Base-by-base conservation (phyloP, 495 filamentous ascomycete species). In the Pyrenopolyporus hunteri region DNA sequence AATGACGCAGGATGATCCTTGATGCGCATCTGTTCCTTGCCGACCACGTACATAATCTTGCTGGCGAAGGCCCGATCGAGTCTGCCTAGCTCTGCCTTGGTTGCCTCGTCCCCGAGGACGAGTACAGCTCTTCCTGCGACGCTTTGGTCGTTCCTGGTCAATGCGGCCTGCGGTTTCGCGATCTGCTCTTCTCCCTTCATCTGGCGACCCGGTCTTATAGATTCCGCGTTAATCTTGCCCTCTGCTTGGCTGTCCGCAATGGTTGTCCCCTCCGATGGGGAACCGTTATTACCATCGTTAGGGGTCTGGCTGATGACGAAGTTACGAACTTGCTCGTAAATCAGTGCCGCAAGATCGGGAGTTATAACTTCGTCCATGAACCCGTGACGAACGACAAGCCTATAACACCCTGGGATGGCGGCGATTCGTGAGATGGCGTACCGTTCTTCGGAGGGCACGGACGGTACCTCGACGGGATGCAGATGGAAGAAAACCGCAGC, bases 1-100 rank as follows among this genome's bases (percentile, higher is more conserved):
- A 80, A 65, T 22, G 80, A 75, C 17, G 76, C 78, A 5, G 67
- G 36, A 5, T 70, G 73, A 5, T 55, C 33, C 42, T 72, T 73
- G 59, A 90, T 78, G 14, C 74, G 74, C 80, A 91, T 80, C 74
- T 89, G 81, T 59, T 90, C 88, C 68, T 91, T 91, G 11, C 88
- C 88, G 11, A 90, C 77, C 16, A 91, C 79, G 63, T 91, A 90
- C 31, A 89, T 70, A 25, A 88, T 78, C 61, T 87, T 85, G 22
- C 77, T 77, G n/a, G 78, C 76, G 53, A 80, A 87, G 1, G 86
- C 86, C 0, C 73, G 66, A 17, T 87, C 80, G 0, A 91, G 70
- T 3, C 74, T 69, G 0, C 75, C 80, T 1, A 86, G 66, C 26
- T 82, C 78, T 1, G 56, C 71, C 7, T 74, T 72, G 3, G 75